Evolutionary conservation across 352 stramenopile genomes (phyloP).

Genomic region (Pilasporangium apinafurcum): DNA sequence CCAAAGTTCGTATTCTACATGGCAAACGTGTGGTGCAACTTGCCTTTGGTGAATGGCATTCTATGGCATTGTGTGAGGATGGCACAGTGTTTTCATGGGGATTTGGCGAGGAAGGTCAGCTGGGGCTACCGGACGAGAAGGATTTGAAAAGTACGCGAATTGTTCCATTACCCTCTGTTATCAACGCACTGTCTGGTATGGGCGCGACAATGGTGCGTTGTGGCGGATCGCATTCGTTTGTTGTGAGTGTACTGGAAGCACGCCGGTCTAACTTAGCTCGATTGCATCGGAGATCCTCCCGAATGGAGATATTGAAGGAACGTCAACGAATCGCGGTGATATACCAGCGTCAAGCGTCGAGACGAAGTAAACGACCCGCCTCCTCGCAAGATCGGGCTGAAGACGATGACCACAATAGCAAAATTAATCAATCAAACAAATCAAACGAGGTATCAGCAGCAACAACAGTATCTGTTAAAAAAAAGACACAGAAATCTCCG

Average conservation of each 20-base stretch:
- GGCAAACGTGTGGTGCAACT: constrained; percentile 36
- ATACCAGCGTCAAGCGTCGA: constrained; percentile 8
- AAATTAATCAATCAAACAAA: no score
- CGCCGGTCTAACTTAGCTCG: constrained; percentile 31
- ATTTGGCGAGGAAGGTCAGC: constrained; percentile 67
- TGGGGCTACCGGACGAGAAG: constrained; percentile 41
- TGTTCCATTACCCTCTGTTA: constrained; percentile 32
- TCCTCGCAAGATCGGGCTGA: not conserved
- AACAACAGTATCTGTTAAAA: constrained; percentile 1
- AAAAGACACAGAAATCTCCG: not conserved
- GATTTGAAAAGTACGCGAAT: constrained; percentile 31
- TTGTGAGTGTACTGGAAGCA: constrained; percentile 59
- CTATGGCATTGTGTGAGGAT: constrained; percentile 49
- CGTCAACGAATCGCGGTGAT: constrained; percentile 9
- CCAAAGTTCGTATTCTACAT: constrained; percentile 34
- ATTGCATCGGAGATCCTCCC: constrained; percentile 26
- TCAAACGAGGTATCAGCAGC: not conserved
- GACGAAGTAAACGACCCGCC: constrained; percentile 1
- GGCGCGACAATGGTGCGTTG: constrained; percentile 49
- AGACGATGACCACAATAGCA: no score
- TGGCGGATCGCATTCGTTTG: constrained; percentile 54
- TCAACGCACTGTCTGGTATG: constrained; percentile 45
- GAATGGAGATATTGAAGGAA: constrained; percentile 21
- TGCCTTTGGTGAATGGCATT: constrained; percentile 68
- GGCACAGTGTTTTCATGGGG: constrained; percentile 55